These are phyloP conservation scores for Podospora fimiseda DNA, from an alignment of 495 filamentous ascomycete genomes.

Conservation along the genomic window DNA sequence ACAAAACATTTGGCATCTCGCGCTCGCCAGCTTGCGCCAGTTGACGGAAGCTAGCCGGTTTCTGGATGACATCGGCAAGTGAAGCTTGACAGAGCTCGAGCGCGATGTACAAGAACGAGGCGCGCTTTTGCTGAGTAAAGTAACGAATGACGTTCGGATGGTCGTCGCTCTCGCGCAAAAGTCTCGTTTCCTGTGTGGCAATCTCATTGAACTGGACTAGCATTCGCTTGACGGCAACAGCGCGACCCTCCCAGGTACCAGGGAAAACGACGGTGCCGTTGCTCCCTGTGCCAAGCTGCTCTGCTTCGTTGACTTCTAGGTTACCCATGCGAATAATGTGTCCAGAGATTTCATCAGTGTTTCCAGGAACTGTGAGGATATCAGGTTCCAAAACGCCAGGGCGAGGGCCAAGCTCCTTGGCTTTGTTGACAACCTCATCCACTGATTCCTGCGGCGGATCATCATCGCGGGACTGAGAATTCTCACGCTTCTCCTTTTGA, in stretches of 20 bases:
- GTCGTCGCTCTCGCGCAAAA: conserved; percentile 88
- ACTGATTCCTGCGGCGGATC: conserved; percentile 30
- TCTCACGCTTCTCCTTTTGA: conserved; percentile 34
- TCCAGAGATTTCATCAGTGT: conserved; percentile 50
- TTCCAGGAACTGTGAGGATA: conserved; percentile 41
- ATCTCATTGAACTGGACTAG: conserved; percentile 90
- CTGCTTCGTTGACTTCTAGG: conserved; percentile 65
- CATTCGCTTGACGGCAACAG: conserved; percentile 96
- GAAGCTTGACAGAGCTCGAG: conserved; percentile 94
- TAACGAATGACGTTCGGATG: conserved; percentile 96
- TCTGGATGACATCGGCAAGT: conserved; percentile 78
- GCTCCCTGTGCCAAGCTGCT: conserved; percentile 71
- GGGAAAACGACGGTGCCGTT: conserved; percentile 82
- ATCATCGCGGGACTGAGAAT: conserved; percentile 37
- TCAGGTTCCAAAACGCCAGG: conserved; percentile 53
- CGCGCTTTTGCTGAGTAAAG: conserved; percentile 79
- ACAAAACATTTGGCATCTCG: conserved; percentile 60
- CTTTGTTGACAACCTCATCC: conserved; percentile 40
- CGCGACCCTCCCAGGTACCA: conserved; percentile 81
- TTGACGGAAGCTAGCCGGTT: conserved; percentile 43
- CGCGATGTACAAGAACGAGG: conserved; percentile 93
- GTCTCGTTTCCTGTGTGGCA: conserved; percentile 83
- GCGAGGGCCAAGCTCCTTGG: conserved; percentile 40
- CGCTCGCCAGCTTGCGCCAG: conserved; percentile 48
- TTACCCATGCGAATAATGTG: conserved; percentile 63